Base-by-base conservation (phyloP, 345 rosid species). In the Reutealis trisperma region DNA sequence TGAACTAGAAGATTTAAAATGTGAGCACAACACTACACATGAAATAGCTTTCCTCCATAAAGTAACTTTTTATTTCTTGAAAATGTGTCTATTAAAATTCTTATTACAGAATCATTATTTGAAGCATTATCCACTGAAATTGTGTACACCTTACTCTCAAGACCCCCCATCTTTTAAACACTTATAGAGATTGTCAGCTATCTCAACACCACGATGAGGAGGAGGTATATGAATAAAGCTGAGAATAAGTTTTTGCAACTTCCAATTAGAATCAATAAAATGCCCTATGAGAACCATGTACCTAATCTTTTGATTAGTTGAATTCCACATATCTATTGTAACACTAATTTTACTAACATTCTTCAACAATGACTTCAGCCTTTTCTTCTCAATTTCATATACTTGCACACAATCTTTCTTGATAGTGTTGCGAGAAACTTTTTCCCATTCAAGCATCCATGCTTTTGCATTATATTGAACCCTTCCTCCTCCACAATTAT, bases 201-300 rank as follows among this genome's bases (percentile, higher is more conserved):
- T 70, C 16, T 69, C 45, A 15, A 42, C 44, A 11, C 75, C 80
- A 37, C 18, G 58, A 41, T 5, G 49, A 70, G 68, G 75, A 37
- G 69, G 80, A 65, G 55, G 69, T 22, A 77, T 15, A 22, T 70
- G 69, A 24, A 69, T 30, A 60, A 77, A 77, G 60, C 24, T 77
- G 0, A 44, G 18, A 42, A 61, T 6, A 11, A 13, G 15, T 70
- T 70, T 70, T 12, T 63, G 67, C 19, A 63, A 63, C 16, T 18
- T 63, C 44, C 67, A 63, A 63, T 63, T 14, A 13, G 18, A 1
- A 11, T 63, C 21, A 63, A 63, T 8, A 63, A 25, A 63, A 12
- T 27, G 42, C 7, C 12, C 67, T 1, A 12, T 77, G 15, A 58
- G 18, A 2, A 70, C 69, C 80, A 63, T 30, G 16, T 12, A 18